Evolutionary conservation across 306 rosid genomes (phyloP).

Genomic region (Calophaca sinica): DNA sequence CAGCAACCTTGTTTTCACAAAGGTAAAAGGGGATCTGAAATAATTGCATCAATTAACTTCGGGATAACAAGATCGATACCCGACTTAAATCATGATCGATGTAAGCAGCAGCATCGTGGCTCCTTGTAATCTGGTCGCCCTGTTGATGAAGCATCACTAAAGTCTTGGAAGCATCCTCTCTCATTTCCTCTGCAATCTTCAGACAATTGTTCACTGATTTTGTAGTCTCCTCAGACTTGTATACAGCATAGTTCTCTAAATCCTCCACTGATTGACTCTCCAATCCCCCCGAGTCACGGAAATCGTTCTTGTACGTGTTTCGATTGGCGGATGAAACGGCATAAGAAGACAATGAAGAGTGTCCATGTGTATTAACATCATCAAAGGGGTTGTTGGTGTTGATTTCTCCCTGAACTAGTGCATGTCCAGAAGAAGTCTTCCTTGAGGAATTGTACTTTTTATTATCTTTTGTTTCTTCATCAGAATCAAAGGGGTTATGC

Average conservation of each 20-base stretch:
- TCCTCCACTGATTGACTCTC: conserved; percentile 86
- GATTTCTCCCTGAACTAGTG: conserved; percentile 44
- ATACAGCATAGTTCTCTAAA: conserved; percentile 79
- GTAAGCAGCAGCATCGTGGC: conserved; percentile 81
- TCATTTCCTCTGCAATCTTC: conserved; percentile 86
- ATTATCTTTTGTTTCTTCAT: conserved; percentile 53
- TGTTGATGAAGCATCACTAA: conserved; percentile 81
- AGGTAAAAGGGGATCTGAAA: background rate
- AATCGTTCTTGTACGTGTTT: conserved; percentile 74
- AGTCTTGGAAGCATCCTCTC: conserved; percentile 88
- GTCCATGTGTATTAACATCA: conserved; percentile 50
- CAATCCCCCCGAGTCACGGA: conserved; percentile 81
- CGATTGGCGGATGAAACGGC: conserved; percentile 50
- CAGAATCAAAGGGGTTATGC: conserved; percentile 78
- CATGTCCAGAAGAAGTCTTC: conserved; percentile 54
- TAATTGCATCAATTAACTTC: conserved; percentile 3
- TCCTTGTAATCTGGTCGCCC: conserved; percentile 92
- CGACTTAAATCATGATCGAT: conserved; percentile 89
- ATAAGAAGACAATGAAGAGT: conserved; percentile 52
- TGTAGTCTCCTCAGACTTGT: conserved; percentile 92
- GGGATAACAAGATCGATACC: conserved; percentile 56
- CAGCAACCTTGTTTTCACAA: conserved; percentile 26
- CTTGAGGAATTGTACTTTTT: conserved; percentile 51
- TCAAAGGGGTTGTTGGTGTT: conserved; percentile 80
- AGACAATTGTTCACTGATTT: conserved; percentile 67